Conservation (phyloP, 2,329 filamentous ascomycete genomes). For the Blumeria graminis region DNA sequence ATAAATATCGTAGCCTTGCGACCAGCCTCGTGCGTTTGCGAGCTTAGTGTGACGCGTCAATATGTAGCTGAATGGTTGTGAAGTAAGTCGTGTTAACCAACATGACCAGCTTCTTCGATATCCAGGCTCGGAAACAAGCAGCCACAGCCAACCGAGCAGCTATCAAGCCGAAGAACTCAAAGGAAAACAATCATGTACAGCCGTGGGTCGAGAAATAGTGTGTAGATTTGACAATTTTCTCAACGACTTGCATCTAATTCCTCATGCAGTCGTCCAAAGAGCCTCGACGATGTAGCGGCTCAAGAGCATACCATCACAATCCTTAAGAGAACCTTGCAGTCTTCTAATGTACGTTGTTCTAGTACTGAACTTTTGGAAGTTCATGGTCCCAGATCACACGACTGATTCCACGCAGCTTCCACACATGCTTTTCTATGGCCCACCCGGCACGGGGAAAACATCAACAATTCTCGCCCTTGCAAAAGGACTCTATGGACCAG, state of each 20-base stretch:
- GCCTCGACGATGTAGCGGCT: constrained; percentile 78
- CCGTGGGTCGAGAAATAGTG: constrained; percentile 99
- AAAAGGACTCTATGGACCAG: constrained; percentile 90
- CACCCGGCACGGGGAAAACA: constrained; percentile 92
- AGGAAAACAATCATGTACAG: constrained; percentile 43
- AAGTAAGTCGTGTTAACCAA: neutral
- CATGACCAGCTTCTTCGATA: constrained; percentile 88
- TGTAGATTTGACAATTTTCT: constrained; percentile 8
- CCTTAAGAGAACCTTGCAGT: constrained; percentile 76
- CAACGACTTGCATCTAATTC: constrained; percentile 8
- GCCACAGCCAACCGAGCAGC: constrained; percentile 39
- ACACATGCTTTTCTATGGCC: constrained; percentile 98
- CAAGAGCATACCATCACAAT: constrained; percentile 94
- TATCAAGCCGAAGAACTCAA: constrained; percentile 39
- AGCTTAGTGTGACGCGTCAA: no score
- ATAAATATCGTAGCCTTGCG: no score
- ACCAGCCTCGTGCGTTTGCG: no score
- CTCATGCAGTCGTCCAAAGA: constrained; percentile 57
- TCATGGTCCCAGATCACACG: neutral
- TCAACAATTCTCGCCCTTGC: constrained; percentile 91
- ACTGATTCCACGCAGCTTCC: constrained; percentile 37
- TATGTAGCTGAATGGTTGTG: no score
- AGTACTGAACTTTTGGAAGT: neutral
- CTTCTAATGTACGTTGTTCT: constrained; percentile 45
- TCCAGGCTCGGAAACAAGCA: constrained; percentile 70